phyloP scores from a whole-genome alignment of 1,284 basidiomycete genomes.

The Tausonia pullulans region DNA sequence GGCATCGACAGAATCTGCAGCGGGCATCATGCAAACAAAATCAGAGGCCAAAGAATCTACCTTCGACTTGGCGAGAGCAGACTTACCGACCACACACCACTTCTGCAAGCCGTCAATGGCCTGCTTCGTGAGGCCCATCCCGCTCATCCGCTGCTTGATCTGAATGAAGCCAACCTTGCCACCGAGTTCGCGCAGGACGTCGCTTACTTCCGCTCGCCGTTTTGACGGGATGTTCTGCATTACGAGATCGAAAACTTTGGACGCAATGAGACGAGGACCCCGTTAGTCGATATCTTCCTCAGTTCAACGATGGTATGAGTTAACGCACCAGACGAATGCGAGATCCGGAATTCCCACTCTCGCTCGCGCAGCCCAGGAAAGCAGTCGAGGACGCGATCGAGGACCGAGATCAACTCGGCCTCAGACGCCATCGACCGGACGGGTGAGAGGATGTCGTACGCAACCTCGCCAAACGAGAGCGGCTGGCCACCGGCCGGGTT shows the following conservation, averaged over 20 bases:
- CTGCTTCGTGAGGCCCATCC: slow-evolving; percentile 24
- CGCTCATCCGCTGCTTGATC: slow-evolving; percentile 12
- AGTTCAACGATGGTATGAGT: not conserved
- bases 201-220: slow-evolving; percentile 24
- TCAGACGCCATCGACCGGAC: slow-evolving; percentile 32
- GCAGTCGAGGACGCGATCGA: slow-evolving; percentile 33
- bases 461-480: slow-evolving; percentile 27
- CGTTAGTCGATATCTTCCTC: not conserved
- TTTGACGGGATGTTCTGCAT: slow-evolving; percentile 26
- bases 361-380: slow-evolving; percentile 23
- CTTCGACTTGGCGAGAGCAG: not conserved
- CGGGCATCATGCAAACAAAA: not conserved
- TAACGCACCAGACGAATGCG: slow-evolving; percentile 26
- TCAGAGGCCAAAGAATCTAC: not conserved
- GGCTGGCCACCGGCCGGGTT: slow-evolving; percentile 32
- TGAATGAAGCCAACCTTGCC: slow-evolving; percentile 20
- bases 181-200: slow-evolving; percentile 27
- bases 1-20: slow-evolving; percentile 24
- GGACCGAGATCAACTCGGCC: slow-evolving; percentile 31
- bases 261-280: not conserved
- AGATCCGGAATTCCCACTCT: slow-evolving; percentile 35
- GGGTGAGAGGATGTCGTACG: slow-evolving; percentile 35
- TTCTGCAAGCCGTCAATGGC: slow-evolving; percentile 34
- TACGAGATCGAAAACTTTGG: slow-evolving; percentile 27
- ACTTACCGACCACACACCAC: slow-evolving; percentile 58